Evolutionary conservation across 345 rosid species (phyloP).

Genomic region (Zanthoxylum bungeanum): DNA sequence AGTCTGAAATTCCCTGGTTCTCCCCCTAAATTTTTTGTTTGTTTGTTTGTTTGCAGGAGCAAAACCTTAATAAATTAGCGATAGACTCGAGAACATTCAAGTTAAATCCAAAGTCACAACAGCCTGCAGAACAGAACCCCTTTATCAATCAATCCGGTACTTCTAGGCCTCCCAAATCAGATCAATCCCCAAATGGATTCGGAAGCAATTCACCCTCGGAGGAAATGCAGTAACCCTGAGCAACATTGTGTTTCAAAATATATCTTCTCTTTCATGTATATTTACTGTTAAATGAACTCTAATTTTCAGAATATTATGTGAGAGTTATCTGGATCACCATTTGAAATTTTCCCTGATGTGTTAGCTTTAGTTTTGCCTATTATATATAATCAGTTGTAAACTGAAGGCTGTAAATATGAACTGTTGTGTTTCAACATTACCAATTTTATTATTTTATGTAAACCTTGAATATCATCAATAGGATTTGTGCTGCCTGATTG

Average conservation of each 20-base stretch:
- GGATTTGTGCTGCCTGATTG: not conserved
- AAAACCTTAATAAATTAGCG: slow-evolving; percentile 61
- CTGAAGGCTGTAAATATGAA: slow-evolving; percentile 16
- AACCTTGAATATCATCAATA: not conserved
- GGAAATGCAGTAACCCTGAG: slow-evolving; percentile 48
- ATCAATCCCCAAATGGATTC: slow-evolving; percentile 17
- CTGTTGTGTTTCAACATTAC: not conserved
- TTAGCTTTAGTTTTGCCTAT: slow-evolving; percentile 1
- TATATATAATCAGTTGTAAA: slow-evolving; percentile 8
- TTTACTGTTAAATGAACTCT: not conserved
- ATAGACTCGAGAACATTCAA: slow-evolving; percentile 72
- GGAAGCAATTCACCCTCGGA: slow-evolving; percentile 48
- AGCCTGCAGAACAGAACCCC: slow-evolving; percentile 34
- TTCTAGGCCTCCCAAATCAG: slow-evolving; percentile 23
- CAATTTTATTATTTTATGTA: not conserved
- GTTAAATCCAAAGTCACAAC: slow-evolving; percentile 44
- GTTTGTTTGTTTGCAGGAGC: slow-evolving; percentile 56
- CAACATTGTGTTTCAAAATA: not conserved
- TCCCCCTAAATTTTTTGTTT: not conserved
- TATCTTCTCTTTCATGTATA: not conserved
- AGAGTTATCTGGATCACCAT: not conserved
- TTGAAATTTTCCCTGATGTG: slow-evolving; percentile 4
- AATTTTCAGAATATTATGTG: not conserved
- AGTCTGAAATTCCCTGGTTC: not conserved
- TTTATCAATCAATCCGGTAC: slow-evolving; percentile 18